A percentile compares a stretch with the other conserved stretches of the same genome.
These are phyloP conservation scores for Apiospora sp. DNA, from an alignment of 2,329 filamentous ascomycete genomes.

Conservation along the genomic window DNA sequence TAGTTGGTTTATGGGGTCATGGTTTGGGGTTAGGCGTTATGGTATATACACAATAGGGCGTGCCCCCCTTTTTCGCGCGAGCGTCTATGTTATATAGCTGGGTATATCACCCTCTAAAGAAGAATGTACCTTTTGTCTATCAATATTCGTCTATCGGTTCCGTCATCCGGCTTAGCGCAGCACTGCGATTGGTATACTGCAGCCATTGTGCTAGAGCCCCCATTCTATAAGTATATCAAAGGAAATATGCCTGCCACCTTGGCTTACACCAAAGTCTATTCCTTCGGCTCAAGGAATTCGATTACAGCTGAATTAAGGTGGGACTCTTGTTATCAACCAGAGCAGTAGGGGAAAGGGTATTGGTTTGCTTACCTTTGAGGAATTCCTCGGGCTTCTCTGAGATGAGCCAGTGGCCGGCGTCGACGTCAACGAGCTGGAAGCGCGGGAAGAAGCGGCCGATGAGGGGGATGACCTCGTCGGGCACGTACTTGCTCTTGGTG, in stretches of 20 bases:
- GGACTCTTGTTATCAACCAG: neutral
- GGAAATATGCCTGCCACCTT: neutral
- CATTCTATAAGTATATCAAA: too few species aligned
- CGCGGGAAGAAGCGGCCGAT: constrained; percentile 84
- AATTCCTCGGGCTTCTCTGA: constrained; percentile 88
- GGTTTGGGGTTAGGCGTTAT: constrained; percentile 18
- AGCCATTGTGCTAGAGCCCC: neutral
- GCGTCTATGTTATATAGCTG: constrained; percentile 27
- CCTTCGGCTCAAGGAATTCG: constrained; percentile 63
- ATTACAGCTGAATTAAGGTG: constrained; percentile 62
- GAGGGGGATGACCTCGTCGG: constrained; percentile 80
- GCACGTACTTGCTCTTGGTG: constrained; percentile 78
- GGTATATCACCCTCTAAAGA: constrained; percentile 26
- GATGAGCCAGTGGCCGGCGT: constrained; percentile 87
- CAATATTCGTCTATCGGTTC: constrained; percentile 40
- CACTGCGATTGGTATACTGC: neutral
- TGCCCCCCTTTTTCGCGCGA: constrained; percentile 27
- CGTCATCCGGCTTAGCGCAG: constrained; percentile 21
- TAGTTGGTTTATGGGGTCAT: constrained; percentile 7
- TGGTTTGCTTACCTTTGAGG: constrained; percentile 65
- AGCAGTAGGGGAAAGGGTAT: neutral
- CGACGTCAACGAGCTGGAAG: constrained; percentile 76
- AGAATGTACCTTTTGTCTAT: constrained; percentile 25
- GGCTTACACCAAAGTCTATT: constrained; percentile 45
- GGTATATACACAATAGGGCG: constrained; percentile 9